Evolutionary conservation across 2,329 filamentous ascomycete genomes (phyloP).

Genomic region (Nemania sp.): DNA sequence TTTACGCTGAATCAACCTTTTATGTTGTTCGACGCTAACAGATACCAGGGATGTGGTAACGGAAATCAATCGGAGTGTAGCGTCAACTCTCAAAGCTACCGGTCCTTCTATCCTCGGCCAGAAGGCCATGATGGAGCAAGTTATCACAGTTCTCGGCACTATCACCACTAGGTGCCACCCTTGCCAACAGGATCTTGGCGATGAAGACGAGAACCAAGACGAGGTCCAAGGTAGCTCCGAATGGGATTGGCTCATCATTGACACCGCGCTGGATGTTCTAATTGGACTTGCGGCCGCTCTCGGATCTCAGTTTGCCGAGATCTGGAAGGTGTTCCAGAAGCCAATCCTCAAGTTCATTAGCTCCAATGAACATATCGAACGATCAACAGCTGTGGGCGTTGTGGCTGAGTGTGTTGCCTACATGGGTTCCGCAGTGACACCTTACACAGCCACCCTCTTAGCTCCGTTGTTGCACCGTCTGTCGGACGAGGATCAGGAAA

Average conservation of each 20-base stretch:
- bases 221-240: slow-evolving; percentile 80
- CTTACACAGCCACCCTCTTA: slow-evolving; percentile 76
- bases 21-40: slow-evolving; percentile 25
- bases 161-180: slow-evolving; percentile 90
- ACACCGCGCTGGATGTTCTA: slow-evolving; percentile 90
- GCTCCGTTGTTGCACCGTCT: slow-evolving; percentile 85
- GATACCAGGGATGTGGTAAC: slow-evolving; percentile 78
- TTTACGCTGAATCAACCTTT: background rate
- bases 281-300: slow-evolving; percentile 83
- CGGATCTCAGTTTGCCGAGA: slow-evolving; percentile 77
- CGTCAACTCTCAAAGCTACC: slow-evolving; percentile 86
- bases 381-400: slow-evolving; percentile 86
- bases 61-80: slow-evolving; percentile 92
- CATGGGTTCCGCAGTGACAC: slow-evolving; percentile 80
- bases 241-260: slow-evolving; percentile 96
- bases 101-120: slow-evolving; percentile 83
- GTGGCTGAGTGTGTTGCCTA: slow-evolving; percentile 88
- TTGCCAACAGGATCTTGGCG: slow-evolving; percentile 88
- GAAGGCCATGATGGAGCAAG: slow-evolving; percentile 73
- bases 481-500: slow-evolving; percentile 85
- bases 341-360: slow-evolving; percentile 85
- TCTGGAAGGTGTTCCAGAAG: slow-evolving; percentile 97
- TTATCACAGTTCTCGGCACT: slow-evolving; percentile 73
- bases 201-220: slow-evolving; percentile 77
- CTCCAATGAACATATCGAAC: slow-evolving; percentile 84